Conservation (phyloP, 768 basidiomycete genomes). For the Kwoniella bestiolae region DNA sequence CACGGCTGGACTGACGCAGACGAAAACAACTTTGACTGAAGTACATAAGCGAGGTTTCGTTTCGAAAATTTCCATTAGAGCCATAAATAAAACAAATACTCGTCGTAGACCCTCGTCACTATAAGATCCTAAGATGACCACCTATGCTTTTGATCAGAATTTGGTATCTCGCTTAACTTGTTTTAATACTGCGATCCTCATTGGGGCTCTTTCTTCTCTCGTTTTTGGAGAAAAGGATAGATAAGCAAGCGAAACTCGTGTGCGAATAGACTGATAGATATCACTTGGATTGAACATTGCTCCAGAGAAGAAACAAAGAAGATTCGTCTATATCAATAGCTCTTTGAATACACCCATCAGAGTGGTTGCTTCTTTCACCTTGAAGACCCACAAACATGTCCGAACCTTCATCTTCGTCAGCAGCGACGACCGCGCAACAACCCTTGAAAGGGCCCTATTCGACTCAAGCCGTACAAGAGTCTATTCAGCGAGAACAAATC, state of each 20-base stretch:
- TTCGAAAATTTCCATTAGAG: neutral
- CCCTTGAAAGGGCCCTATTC: slow-evolving; percentile 26
- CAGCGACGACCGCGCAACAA: slow-evolving; percentile 2
- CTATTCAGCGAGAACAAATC: slow-evolving; percentile 25
- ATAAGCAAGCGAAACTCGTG: neutral
- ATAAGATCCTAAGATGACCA: no score
- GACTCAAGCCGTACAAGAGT: slow-evolving; percentile 23
- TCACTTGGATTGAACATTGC: neutral
- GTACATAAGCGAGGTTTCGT: neutral
- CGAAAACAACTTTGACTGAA: neutral
- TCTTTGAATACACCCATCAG: no score
- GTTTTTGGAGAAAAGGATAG: neutral
- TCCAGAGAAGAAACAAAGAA: no score
- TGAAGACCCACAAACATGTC: no score
- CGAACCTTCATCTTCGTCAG: slow-evolving; percentile 12
- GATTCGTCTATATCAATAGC: no score
- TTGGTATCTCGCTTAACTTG: neutral
- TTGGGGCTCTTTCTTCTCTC: neutral
- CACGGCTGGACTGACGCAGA: slow-evolving; percentile 1
- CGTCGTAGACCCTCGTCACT: no score
- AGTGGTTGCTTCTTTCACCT: no score
- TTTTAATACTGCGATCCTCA: neutral
- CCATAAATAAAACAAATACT: no score
- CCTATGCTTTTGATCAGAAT: no score
- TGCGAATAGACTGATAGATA: neutral